Evolutionary conservation across 306 rosid genomes (phyloP), one percentile per base, ranked within the genome.

Genomic region (Ammopiptanthus mongolicus): DNA sequence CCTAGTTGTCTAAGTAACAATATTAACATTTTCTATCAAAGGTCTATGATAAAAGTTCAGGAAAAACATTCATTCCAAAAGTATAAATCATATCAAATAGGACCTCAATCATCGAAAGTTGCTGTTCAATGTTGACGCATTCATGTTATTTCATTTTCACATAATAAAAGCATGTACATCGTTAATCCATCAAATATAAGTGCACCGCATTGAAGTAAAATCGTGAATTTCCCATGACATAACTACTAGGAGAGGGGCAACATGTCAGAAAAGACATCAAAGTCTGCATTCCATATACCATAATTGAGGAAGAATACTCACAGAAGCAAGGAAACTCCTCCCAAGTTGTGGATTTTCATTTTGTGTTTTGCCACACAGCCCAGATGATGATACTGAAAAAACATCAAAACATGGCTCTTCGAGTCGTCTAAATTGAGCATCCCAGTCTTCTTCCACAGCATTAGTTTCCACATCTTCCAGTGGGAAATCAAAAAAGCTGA

Each of bases 401-500:
- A 68, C 74, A 75, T 87, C 97, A 65, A 74, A 77, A 34, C 78
- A 61, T 0, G 90, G 91, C 17, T 84, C 89, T 15, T 87, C 94
- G 9, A 83, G 83, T 34, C 52, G 62, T 46, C 85, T 84, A 2
- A 89, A 82, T 46, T 84, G 84, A 29, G 83, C 63, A 57, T 74
- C 83, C 96, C 96, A 92, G 78, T 88, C 91, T 15, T 88, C 91
- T 31, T 75, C 90, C 18, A 18, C 84, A 48, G 34, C 59, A 78
- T 75, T 81, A 2, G 62, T 11, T 11, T 92, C 97, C 46, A 90
- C 77, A 73, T 92, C 97, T 56, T 92, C 97, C 77, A 87, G 61
- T 0, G 97, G 92, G 23, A 92, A 90, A 73, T 92, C 96, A 5
- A 92, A 81, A 65, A 81, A 59, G 12, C 76, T 78, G 36, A 83